Conservation (phyloP, 192 early-diverging fungal species). For the Coemansia sp. region DNA sequence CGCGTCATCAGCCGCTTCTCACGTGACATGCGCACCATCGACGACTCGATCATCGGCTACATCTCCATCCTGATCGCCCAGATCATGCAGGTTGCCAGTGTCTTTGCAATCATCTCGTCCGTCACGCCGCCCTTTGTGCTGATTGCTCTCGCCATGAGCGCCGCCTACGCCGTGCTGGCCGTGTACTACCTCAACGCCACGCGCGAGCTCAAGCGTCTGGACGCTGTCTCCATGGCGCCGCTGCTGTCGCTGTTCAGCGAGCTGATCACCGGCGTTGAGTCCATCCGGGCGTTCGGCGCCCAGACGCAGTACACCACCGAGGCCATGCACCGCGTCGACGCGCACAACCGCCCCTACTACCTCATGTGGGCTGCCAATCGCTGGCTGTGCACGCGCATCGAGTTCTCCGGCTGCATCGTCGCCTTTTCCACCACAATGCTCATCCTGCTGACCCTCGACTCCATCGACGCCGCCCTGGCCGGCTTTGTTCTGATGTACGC, state of each 20-base stretch:
- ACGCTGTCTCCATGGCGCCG: conserved; percentile 69
- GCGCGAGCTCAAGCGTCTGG: conserved; percentile 87
- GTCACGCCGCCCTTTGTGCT: conserved; percentile 73
- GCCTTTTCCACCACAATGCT: conserved; percentile 67
- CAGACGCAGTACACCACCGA: conserved; percentile 64
- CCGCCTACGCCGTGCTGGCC: conserved; percentile 63
- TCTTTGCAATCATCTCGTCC: conserved; percentile 56
- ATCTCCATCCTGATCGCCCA: conserved; percentile 53
- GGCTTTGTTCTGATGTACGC: conserved; percentile 85
- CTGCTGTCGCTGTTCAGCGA: conserved; percentile 80
- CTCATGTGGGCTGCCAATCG: conserved; percentile 82
- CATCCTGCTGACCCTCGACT: conserved; percentile 55
- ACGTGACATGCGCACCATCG: conserved; percentile 78
- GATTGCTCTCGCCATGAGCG: conserved; percentile 57
- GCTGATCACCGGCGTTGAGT: conserved; percentile 70
- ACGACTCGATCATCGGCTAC: conserved; percentile 58
- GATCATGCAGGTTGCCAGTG: conserved; percentile 53
- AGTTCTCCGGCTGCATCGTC: conserved; percentile 73
- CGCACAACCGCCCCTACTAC: conserved; percentile 81
- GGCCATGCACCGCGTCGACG: conserved; percentile 59
- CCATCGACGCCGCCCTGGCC: conserved; percentile 80
- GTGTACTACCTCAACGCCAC: conserved; percentile 69
- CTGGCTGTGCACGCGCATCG: conserved; percentile 85
- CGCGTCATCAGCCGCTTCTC: conserved; percentile 84
- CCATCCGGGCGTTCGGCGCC: conserved; percentile 78